Percentiles rank a stretch among this genome's conserved stretches.
These are phyloP conservation scores for Teratosphaeria viscida DNA, from an alignment of 2,329 filamentous ascomycete genomes.

Conservation along the genomic window DNA sequence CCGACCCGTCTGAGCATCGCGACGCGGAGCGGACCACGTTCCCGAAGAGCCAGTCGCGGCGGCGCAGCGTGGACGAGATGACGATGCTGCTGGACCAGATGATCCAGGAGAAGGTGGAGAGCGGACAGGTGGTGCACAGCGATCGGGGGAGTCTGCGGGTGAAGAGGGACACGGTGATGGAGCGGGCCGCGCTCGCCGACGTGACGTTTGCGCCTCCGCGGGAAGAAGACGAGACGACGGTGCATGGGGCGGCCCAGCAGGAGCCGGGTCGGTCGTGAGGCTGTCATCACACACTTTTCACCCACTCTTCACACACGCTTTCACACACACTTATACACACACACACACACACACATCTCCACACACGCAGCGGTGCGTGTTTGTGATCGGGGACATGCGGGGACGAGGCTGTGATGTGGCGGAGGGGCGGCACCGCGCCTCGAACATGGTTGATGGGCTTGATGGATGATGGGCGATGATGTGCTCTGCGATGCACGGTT, in stretches of 20 bases:
- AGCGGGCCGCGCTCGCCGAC: neutral
- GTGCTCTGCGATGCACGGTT: neutral
- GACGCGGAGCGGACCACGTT: neutral
- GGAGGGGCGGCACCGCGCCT: neutral
- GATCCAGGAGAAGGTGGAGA: constrained; percentile 81
- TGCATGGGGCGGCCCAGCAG: neutral
- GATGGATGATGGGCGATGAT: neutral
- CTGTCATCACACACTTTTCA: neutral
- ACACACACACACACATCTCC: too few relatives aligned
- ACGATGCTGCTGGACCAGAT: constrained; percentile 90
- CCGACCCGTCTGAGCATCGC: neutral
- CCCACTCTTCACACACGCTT: too few relatives aligned
- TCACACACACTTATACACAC: too few relatives aligned
- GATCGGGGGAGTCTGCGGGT: constrained; percentile 54
- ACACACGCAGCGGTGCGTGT: neutral
- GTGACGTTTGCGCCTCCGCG: neutral
- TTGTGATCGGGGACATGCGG: neutral
- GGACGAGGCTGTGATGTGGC: neutral
- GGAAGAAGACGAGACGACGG: neutral
- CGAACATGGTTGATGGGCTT: neutral
- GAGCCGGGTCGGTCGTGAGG: neutral
- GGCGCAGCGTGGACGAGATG: constrained; percentile 77
- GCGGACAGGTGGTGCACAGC: constrained; percentile 58
- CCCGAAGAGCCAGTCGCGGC: constrained; percentile 6
- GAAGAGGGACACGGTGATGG: constrained; percentile 22